Evolutionary conservation across 2,329 filamentous ascomycete species (phyloP).

Genomic region (Neobulgaria alba): DNA sequence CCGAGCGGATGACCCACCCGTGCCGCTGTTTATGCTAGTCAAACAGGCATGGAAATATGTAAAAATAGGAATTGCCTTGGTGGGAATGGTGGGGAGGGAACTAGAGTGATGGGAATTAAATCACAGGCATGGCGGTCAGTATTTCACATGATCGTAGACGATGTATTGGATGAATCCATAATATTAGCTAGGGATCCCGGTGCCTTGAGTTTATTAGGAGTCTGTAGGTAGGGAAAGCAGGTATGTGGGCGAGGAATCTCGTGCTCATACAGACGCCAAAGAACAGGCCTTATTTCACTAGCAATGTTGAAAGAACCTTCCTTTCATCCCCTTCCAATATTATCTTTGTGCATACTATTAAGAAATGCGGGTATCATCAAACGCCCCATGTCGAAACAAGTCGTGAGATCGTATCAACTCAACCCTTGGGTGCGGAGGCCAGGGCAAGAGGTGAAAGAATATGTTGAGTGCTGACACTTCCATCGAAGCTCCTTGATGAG

Average conservation of each 20-base stretch:
- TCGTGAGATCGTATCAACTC: conserved; percentile 21
- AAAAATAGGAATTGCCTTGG: conserved; percentile 14
- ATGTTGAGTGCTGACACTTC: conserved; percentile 20
- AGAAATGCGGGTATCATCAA: conserved; percentile 30
- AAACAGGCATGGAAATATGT: conserved; percentile 18
- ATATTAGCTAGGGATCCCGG: no score
- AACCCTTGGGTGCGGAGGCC: conserved; percentile 18
- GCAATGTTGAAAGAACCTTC: conserved; percentile 14
- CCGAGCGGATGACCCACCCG: conserved; percentile 24
- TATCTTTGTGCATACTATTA: conserved; percentile 23
- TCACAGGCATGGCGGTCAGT: no score
- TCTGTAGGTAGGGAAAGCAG: no score
- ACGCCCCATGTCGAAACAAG: conserved; percentile 26
- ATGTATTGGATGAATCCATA: no score
- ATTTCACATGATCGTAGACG: no score
- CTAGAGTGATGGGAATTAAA: conserved; percentile 1
- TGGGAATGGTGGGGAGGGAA: conserved; percentile 12
- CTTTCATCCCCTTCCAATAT: conserved; percentile 16
- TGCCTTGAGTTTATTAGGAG: no score
- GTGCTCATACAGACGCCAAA: conserved; percentile 16
- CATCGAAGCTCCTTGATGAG: conserved; percentile 25
- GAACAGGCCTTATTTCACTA: conserved; percentile 10
- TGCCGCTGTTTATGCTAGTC: conserved; percentile 23
- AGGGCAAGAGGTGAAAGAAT: conserved; percentile 26
- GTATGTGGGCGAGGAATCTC: no score